These are phyloP conservation scores for Stipa capillata DNA, from an alignment of 176 grass and related monocot genomes.

Conservation along the genomic window DNA sequence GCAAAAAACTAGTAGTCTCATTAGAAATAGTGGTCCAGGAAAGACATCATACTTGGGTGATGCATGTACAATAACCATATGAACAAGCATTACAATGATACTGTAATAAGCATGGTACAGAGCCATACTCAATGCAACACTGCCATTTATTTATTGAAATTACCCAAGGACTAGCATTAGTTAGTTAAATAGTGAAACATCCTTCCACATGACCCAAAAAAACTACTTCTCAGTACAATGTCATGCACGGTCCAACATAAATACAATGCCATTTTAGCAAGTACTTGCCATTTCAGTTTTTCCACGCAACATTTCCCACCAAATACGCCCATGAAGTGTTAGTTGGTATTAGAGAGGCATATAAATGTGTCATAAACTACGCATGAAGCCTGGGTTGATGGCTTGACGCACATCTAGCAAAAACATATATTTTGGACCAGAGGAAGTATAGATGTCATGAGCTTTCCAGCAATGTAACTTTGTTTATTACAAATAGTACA, in stretches of 20 bases:
- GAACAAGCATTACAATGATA: neutral
- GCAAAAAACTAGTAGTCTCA: neutral
- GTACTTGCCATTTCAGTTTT: neutral
- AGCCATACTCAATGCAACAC: neutral
- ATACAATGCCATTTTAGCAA: neutral
- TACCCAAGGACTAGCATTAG: neutral
- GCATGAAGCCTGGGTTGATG: neutral
- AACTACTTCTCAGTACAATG: neutral
- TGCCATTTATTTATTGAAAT: neutral
- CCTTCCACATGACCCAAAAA: constrained; percentile 5
- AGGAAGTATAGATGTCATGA: neutral
- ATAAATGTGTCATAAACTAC: constrained; percentile 6
- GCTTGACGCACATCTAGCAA: neutral
- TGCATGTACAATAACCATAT: neutral
- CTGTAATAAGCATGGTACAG: neutral
- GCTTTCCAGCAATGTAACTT: neutral
- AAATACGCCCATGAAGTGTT: neutral
- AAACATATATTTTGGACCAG: neutral
- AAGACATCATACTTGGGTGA: neutral
- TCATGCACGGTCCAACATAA: neutral
- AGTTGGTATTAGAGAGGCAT: neutral
- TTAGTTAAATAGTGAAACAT: neutral
- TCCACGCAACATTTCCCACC: neutral
- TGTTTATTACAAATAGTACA: neutral
- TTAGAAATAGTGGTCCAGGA: neutral